Conservation (phyloP, 495 filamentous ascomycete species). For the Penicillium lividum region DNA sequence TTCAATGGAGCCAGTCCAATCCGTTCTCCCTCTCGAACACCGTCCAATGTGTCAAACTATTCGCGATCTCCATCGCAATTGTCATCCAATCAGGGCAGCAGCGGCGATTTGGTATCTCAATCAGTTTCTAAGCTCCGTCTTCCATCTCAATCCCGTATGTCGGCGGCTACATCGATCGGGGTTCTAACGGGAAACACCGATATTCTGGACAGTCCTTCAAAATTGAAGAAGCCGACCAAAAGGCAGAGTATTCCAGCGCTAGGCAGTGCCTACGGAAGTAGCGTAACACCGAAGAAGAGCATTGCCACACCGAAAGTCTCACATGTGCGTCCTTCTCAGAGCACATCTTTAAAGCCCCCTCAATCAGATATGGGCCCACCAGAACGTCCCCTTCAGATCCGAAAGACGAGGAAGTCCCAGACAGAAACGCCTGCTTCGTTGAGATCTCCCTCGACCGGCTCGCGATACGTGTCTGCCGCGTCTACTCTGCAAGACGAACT, state of each 20-base stretch:
- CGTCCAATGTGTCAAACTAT: conserved; percentile 53
- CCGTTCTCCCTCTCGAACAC: conserved; percentile 55
- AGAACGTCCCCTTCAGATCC: conserved; percentile 51
- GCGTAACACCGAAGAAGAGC: conserved; percentile 19
- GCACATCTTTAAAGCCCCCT: conserved; percentile 54
- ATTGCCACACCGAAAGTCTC: conserved; percentile 51
- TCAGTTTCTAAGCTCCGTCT: conserved; percentile 33
- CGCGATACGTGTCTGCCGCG: conserved; percentile 36
- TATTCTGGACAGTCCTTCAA: conserved; percentile 29
- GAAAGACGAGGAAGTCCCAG: conserved; percentile 44
- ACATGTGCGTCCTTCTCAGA: conserved; percentile 57
- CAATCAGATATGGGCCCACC: conserved; percentile 42
- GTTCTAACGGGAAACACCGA: conserved; percentile 15
- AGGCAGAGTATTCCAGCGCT: conserved; percentile 23
- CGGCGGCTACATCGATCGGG: conserved; percentile 21
- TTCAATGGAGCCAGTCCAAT: conserved; percentile 59
- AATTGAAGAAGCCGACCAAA: conserved; percentile 24
- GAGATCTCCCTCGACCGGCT: conserved; percentile 35
- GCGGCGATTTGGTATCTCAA: conserved; percentile 29
- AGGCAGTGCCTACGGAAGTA: conserved; percentile 10
- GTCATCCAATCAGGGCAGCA: conserved; percentile 32
- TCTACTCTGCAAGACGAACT: conserved; percentile 34
- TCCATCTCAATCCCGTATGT: conserved; percentile 34
- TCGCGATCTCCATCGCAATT: conserved; percentile 51
- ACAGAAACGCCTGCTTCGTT: conserved; percentile 27